phyloP scores from a whole-genome alignment of 768 basidiomycete genomes.

The Phaeolepiota aurea region DNA sequence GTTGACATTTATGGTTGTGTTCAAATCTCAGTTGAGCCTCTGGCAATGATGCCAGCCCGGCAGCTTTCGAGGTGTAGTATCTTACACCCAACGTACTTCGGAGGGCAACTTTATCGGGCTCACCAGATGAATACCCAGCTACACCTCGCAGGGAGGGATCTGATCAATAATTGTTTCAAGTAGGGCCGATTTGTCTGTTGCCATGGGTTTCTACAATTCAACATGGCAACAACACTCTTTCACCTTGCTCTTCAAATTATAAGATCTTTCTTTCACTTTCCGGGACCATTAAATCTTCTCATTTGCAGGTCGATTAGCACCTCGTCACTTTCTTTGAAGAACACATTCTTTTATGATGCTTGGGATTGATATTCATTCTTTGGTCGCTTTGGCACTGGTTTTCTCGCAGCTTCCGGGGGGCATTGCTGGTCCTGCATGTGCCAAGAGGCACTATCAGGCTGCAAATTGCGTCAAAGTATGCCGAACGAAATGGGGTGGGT shows the following conservation, averaged over 20 bases:
- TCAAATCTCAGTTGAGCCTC: no score
- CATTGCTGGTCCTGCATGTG: slow-evolving; percentile 39
- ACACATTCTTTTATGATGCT: slow-evolving; percentile 25
- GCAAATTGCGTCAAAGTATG: slow-evolving; percentile 29
- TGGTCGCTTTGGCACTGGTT: slow-evolving; percentile 25
- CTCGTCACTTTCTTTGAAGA: slow-evolving; percentile 9
- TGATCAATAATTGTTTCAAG: no score
- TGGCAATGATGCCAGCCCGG: no score
- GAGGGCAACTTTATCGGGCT: no score
- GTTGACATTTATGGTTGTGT: background rate
- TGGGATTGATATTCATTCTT: slow-evolving; percentile 16
- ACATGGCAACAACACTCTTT: no score
- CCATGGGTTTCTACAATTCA: no score
- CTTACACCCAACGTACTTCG: no score
- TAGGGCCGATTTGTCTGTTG: no score
- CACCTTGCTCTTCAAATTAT: no score
- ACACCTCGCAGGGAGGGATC: no score
- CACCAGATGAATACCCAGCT: no score
- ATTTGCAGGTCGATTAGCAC: slow-evolving; percentile 8
- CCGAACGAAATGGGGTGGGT: slow-evolving; percentile 36
- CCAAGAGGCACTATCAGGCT: slow-evolving; percentile 24
- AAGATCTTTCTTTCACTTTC: no score
- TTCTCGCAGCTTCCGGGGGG: slow-evolving; percentile 25
- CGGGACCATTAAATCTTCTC: slow-evolving; percentile 5
- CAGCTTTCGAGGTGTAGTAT: background rate